phyloP scores from a whole-genome alignment of 345 rosid genomes.

The Turnera subulata region DNA sequence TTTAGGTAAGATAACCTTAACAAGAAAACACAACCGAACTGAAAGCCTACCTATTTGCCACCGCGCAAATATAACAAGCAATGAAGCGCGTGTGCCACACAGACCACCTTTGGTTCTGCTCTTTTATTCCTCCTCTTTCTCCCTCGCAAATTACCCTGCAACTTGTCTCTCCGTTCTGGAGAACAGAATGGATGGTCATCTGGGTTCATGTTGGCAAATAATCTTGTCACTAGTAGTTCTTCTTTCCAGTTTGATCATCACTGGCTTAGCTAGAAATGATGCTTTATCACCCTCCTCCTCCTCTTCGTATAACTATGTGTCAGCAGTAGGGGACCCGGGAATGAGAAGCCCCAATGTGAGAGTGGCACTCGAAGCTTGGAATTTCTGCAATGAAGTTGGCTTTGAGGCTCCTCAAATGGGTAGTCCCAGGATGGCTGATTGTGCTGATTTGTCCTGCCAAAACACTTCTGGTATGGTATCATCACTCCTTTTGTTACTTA shows the following conservation, averaged over 20 bases:
- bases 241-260: background rate
- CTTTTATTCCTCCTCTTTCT: no score
- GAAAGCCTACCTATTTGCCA: no score
- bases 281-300: background rate
- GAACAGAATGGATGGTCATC: background rate
- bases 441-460: constrained; percentile 38
- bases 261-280: no score
- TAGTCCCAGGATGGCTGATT: constrained; percentile 27
- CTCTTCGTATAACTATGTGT: background rate
- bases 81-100: no score
- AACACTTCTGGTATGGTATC: constrained; percentile 19
- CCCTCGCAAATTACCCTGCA: no score
- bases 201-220: background rate
- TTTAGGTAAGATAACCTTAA: no score
- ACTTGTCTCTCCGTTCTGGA: no score
- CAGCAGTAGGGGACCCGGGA: constrained; percentile 27
- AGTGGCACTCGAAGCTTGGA: constrained; percentile 29
- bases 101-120: no score
- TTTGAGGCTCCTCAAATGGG: constrained; percentile 23
- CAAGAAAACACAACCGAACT: no score
- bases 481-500: background rate
- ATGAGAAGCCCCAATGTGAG: constrained; percentile 22
- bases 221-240: background rate
- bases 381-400: constrained; percentile 30
- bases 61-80: no score